These are phyloP conservation scores for Corynespora cassiicola DNA, from an alignment of 2,329 filamentous ascomycete species.

Conservation along the genomic window DNA sequence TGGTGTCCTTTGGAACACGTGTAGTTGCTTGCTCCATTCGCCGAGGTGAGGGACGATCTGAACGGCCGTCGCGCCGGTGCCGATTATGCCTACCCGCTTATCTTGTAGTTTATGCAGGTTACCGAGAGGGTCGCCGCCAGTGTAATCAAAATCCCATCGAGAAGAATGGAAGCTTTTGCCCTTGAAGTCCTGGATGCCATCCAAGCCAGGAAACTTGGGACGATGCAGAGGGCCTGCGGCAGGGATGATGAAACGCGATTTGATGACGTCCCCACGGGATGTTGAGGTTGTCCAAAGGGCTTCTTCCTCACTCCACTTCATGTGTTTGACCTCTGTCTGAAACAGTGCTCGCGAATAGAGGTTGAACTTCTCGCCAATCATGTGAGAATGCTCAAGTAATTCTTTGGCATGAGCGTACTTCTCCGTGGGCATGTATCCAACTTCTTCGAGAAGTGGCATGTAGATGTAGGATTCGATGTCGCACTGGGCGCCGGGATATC, in stretches of 20 bases:
- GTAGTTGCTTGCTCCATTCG: conserved; percentile 57
- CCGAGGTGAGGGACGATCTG: conserved; percentile 49
- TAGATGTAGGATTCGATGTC: conserved; percentile 39
- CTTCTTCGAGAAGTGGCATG: conserved; percentile 34
- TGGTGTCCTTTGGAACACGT: conserved; percentile 65
- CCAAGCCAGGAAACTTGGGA: conserved; percentile 41
- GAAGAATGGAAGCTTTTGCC: conserved; percentile 38
- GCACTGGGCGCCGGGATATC: conserved; percentile 32
- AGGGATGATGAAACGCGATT: conserved; percentile 48
- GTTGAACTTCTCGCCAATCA: conserved; percentile 51
- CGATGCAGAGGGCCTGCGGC: conserved; percentile 52
- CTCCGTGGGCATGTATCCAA: conserved; percentile 60
- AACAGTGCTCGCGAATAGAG: conserved; percentile 55
- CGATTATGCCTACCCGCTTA: conserved; percentile 44
- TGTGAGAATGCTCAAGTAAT: conserved; percentile 54
- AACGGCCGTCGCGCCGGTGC: conserved; percentile 40
- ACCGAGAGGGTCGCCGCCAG: conserved; percentile 22
- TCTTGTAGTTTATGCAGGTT: conserved; percentile 42
- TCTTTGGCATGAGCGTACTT: conserved; percentile 55
- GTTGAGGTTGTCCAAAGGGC: conserved; percentile 38
- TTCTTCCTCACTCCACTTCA: conserved; percentile 56
- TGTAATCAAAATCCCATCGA: conserved; percentile 33
- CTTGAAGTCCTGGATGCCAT: conserved; percentile 27
- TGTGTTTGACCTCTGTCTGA: conserved; percentile 50
- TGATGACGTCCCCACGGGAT: conserved; percentile 32